phyloP scores from a whole-genome alignment of 148 eudicot genomes.

The Dianthus caryophyllus region DNA sequence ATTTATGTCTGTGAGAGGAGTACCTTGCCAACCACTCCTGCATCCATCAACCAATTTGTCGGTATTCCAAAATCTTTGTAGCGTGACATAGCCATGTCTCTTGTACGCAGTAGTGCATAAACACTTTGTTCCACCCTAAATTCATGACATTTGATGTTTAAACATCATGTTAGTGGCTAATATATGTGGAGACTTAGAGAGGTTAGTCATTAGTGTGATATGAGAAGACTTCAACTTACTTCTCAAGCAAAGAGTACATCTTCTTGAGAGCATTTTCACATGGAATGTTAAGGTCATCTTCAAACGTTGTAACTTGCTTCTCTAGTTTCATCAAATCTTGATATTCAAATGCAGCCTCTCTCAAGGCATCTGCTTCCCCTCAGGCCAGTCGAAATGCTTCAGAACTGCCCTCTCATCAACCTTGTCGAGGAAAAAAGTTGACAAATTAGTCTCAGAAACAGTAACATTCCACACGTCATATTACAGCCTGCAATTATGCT shows the following conservation, averaged over 20 bases:
- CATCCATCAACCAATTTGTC: constrained; percentile 77
- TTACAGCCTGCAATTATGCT: neutral
- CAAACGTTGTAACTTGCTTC: constrained; percentile 57
- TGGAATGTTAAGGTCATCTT: constrained; percentile 73
- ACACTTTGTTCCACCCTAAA: constrained; percentile 96
- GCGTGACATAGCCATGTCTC: constrained; percentile 93
- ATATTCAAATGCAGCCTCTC: constrained; percentile 95
- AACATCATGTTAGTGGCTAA: constrained; percentile 6
- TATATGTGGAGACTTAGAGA: too few species aligned
- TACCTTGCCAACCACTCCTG: constrained; percentile 96
- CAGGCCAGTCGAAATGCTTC: constrained; percentile 99
- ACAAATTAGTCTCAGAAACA: neutral
- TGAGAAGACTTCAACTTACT: neutral
- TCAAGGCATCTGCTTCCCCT: constrained; percentile 95
- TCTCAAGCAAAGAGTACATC: constrained; percentile 34
- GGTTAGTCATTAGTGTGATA: too few species aligned
- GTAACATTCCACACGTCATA: neutral
- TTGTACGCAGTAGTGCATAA: constrained; percentile 82
- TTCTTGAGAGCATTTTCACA: constrained; percentile 85
- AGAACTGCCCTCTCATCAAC: constrained; percentile 97
- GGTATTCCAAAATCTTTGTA: constrained; percentile 93
- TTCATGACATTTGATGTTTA: neutral
- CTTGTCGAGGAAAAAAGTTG: constrained; percentile 28
- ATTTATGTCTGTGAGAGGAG: constrained; percentile 14
- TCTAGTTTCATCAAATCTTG: constrained; percentile 81